A percentile compares a stretch with the other conserved stretches of the same genome.
Evolutionary conservation across 1,284 basidiomycete genomes (phyloP).

Genomic region (Apiotrichum porosum): DNA sequence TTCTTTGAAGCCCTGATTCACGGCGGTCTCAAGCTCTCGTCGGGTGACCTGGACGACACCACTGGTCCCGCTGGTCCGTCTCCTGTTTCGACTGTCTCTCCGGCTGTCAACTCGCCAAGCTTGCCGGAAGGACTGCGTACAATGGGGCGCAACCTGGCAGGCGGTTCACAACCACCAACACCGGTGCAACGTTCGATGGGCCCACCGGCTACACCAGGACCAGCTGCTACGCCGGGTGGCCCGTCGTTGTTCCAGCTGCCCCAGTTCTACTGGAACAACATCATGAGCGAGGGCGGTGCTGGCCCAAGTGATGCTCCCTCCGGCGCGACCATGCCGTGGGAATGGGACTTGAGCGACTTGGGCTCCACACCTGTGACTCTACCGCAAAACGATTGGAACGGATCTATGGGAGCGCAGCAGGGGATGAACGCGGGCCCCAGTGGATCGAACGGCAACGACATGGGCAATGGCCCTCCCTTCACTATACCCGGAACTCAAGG

Average conservation of each 20-base stretch:
- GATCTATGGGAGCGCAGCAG: no score
- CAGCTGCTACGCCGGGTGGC: neutral
- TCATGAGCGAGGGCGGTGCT: constrained; percentile 9
- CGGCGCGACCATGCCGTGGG: neutral
- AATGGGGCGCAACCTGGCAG: constrained; percentile 18
- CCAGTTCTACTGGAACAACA: constrained; percentile 39
- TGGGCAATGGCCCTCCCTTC: no score
- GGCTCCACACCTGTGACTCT: no score
- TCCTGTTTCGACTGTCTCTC: neutral
- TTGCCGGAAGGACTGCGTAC: constrained; percentile 18
- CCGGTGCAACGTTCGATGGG: neutral
- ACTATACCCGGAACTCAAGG: no score
- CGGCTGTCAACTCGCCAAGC: constrained; percentile 1
- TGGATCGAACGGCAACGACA: no score
- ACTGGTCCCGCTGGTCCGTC: neutral
- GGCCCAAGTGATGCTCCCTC: neutral
- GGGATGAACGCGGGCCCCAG: no score
- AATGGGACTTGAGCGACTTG: constrained; percentile 5
- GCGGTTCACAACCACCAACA: neutral
- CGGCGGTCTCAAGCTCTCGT: constrained; percentile 28
- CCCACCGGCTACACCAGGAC: neutral
- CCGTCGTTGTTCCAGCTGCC: constrained; percentile 31
- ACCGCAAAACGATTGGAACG: no score
- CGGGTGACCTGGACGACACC: constrained; percentile 5
- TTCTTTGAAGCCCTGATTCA: constrained; percentile 46